These are phyloP conservation scores for Neurospora terricola DNA, from an alignment of 495 filamentous ascomycete genomes.

Conservation along the genomic window DNA sequence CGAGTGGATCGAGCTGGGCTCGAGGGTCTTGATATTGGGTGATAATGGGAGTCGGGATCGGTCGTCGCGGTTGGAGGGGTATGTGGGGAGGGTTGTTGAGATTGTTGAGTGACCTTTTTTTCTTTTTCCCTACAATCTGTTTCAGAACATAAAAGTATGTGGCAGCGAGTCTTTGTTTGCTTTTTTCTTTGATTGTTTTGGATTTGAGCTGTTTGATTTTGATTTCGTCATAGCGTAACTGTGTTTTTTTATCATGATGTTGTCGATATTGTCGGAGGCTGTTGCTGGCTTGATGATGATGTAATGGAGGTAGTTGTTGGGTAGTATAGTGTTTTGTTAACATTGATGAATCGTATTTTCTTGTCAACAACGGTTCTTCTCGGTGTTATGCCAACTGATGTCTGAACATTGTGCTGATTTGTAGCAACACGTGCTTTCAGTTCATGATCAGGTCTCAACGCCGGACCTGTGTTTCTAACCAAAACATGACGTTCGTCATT, in stretches of 20 bases:
- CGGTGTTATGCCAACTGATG: neutral
- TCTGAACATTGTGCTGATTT: neutral
- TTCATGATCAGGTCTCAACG: neutral
- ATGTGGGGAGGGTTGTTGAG: slow-evolving; percentile 52
- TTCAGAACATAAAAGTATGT: neutral
- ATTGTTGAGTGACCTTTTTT: slow-evolving; percentile 36
- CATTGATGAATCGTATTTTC: neutral
- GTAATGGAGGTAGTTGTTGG: neutral
- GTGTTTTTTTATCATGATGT: neutral
- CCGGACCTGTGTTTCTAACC: neutral
- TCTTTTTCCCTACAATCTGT: neutral
- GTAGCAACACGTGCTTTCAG: neutral
- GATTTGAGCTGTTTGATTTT: neutral
- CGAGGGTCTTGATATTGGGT: slow-evolving; percentile 58
- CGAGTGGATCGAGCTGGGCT: slow-evolving; percentile 80
- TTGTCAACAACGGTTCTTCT: neutral
- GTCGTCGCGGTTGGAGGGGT: slow-evolving; percentile 51
- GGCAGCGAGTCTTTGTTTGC: slow-evolving; percentile 1
- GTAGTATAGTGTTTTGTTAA: neutral
- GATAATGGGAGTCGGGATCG: slow-evolving; percentile 45
- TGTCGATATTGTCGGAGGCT: neutral
- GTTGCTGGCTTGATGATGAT: neutral
- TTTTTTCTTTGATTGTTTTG: neutral
- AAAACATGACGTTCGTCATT: neutral
- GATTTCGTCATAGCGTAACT: neutral